Conservation (phyloP, 345 rosid species). For the Citrus cavaleriei region DNA sequence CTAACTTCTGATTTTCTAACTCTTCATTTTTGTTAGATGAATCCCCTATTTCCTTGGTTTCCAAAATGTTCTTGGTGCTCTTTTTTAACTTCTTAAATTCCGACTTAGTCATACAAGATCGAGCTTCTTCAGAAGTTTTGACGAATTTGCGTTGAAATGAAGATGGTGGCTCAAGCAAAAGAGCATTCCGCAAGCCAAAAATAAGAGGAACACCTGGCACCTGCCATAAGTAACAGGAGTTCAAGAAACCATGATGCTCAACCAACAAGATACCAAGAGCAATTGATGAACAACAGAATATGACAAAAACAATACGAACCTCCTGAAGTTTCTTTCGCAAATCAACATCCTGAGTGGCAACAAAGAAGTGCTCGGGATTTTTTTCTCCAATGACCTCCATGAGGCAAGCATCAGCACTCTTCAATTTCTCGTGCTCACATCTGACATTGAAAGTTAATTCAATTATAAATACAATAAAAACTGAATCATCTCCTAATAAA, state of each 20-base stretch:
- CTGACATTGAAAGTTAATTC: conserved; percentile 32
- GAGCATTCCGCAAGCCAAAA: conserved; percentile 66
- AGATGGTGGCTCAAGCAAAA: conserved; percentile 81
- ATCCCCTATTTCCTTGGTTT: conserved; percentile 20
- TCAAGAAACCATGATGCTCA: background rate
- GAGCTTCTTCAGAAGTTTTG: conserved; percentile 55
- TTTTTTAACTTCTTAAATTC: conserved; percentile 46
- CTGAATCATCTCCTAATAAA: background rate
- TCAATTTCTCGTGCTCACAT: conserved; percentile 72
- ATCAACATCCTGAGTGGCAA: conserved; percentile 77
- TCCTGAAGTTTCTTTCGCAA: conserved; percentile 63
- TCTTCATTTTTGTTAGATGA: conserved; percentile 37
- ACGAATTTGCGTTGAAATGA: conserved; percentile 58
- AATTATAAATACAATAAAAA: background rate
- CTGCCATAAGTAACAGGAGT: conserved; percentile 32
- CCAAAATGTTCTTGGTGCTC: conserved; percentile 33
- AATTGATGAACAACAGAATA: background rate
- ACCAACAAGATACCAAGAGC: background rate
- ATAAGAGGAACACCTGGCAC: conserved; percentile 77
- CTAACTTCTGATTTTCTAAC: conserved; percentile 18
- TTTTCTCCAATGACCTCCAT: conserved; percentile 54
- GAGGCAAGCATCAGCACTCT: conserved; percentile 67
- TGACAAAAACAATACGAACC: conserved; percentile 35
- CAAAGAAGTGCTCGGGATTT: conserved; percentile 74
- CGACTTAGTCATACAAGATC: conserved; percentile 43